Evolutionary conservation across 2,329 filamentous ascomycete species (phyloP), one percentile per base, ranked within the genome.

Genomic region (Penicillium decumbens): DNA sequence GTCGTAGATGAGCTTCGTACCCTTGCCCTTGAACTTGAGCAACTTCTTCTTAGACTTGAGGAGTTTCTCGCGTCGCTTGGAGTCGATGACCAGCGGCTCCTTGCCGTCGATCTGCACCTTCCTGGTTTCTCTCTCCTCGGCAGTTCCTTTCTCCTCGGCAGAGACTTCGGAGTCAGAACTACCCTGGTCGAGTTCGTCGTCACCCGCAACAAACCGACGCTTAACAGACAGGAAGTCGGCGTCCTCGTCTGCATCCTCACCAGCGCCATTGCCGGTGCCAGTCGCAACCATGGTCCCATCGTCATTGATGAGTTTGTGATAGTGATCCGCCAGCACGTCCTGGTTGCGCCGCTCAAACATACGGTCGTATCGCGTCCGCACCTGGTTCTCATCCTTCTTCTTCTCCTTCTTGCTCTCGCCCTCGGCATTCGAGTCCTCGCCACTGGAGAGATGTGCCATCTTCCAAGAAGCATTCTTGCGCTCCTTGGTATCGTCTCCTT

Each of bases 271-370:
- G 29, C 67, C 62, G 28, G 65, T 57, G n/a, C 50, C 50, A 9
- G 43, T 56, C 56, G 41, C 70, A 66, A 54, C 72, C 70, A 58
- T 70, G 54, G 50, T 77, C 68, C 70, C 72, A 35, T 80, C 83
- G 33, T 84, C 79, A 43, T 78, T 78, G 52, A 97, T 84, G 55
- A 98, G 80, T 65, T 92, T 95, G 51, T 83, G 82, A 75, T 96
- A 97, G 72, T 98, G 93, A 48, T 86, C 84, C n/a, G 92, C 91
- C 56, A 98, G 73, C 28, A 98, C 88, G 65, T 96, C 91, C 71
- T 97, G 92, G 71, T 98, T 98, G 61, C 87, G 88, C 53, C 93
- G 81, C 75, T 96, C 92, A 71, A 97, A 96, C 93, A 98, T 97
- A 60, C 89, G 86, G 70, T 98, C 90, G 68, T 95, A 95, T 70